Evolutionary conservation across 495 filamentous ascomycete species (phyloP), one percentile per base, ranked within the genome.

Genomic region (Penicillium alfredii): DNA sequence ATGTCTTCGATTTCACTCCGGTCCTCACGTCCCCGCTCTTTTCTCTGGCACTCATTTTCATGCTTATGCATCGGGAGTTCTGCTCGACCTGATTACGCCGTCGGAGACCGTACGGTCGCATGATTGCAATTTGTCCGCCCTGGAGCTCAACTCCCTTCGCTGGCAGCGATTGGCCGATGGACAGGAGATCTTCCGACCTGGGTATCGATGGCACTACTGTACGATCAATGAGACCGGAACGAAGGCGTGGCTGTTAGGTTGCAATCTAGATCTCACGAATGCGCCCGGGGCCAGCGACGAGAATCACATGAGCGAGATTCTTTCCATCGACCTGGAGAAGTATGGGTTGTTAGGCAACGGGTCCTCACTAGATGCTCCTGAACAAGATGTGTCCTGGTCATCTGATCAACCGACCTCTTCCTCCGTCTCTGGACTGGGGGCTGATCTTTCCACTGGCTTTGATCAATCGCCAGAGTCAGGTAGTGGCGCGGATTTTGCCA

Each of bases 161-260:
- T 98, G 92, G 92, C 87, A 92, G 55, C 89, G 86, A 52, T 64
- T 98, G 5, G 89, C 88, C 7, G 89, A 95, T 44, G 93, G 92
- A 6, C 81, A 82, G 17, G 93, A 97, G 53, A 82, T 97, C 15
- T 96, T 96, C 63, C 72, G 83, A 35, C 71, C 78, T 1, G 82
- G 82, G 7, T 97, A 88, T 56, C 78, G 88, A 32, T 97, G 93
- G 93, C 90, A 96, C 58, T 98, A 98, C 55, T 96, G 92, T 55
- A 88, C 86, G 0, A 80, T 94, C 59, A 88, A 95, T 55, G 78
- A 92, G 44, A 81, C 88, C 37, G 88, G 87, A 1, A 96, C 92
- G 2, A 94, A 93, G 48, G 90, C 88, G 7, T 98, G 94, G 87
- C 66, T 98, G 6, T 72, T 98, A n/a, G 92, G 92, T 13, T 94